A percentile compares a stretch with the other conserved stretches of the same genome.
phyloP scores from a whole-genome alignment of 2,329 filamentous ascomycete species.

The Lachnellula suecica region DNA sequence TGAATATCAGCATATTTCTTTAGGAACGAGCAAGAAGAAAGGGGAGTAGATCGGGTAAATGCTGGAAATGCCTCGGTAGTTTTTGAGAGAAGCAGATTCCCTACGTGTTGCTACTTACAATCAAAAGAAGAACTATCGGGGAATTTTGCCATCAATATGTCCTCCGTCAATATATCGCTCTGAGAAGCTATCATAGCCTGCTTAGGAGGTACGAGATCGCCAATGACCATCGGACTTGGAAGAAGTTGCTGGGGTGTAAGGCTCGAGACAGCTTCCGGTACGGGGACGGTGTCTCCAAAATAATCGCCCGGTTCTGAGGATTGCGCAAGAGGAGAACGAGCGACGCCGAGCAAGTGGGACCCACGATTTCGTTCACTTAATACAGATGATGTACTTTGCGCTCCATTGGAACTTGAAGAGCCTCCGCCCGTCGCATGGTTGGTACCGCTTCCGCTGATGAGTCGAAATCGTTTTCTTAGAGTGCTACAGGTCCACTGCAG shows the following conservation, averaged over 20 bases:
- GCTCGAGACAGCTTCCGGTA: not conserved
- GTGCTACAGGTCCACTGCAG: constrained; percentile 71
- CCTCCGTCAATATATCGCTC: constrained; percentile 6
- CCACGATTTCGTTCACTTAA: constrained; percentile 17
- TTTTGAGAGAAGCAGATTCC: too few relatives aligned
- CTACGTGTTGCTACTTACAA: too few relatives aligned
- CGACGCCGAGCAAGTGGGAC: not conserved
- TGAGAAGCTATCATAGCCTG: constrained; percentile 20
- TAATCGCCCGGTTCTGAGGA: constrained; percentile 26
- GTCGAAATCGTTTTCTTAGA: constrained; percentile 64
- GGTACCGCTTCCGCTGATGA: constrained; percentile 59
- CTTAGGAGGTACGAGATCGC: constrained; percentile 7
- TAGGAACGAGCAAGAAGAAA: too few relatives aligned
- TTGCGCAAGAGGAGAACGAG: constrained; percentile 15
- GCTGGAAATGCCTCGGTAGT: too few relatives aligned
- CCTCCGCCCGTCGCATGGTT: constrained; percentile 18
- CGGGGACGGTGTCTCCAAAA: constrained; percentile 23
- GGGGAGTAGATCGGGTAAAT: too few relatives aligned
- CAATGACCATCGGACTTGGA: constrained; percentile 6
- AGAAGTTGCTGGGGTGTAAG: constrained; percentile 1
- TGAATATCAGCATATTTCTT: not conserved
- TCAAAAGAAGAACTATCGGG: constrained; percentile 56
- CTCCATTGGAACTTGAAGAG: constrained; percentile 23
- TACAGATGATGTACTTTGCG: constrained; percentile 14
- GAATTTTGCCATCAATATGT: constrained; percentile 14